phyloP scores from a whole-genome alignment of 257 asterid genomes.

The Solanum dulcamara region DNA sequence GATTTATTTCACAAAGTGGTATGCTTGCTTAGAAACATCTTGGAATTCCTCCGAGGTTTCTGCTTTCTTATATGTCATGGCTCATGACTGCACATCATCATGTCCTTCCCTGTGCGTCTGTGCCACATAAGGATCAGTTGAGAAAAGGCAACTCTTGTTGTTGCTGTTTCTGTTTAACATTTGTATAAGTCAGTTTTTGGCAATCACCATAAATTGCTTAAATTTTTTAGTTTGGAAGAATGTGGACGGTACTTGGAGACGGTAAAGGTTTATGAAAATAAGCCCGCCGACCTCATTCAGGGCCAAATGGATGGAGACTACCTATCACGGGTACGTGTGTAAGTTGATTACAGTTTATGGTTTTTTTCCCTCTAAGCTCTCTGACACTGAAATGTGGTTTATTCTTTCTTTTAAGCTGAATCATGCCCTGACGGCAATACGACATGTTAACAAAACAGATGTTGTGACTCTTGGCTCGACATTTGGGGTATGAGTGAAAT shows the following conservation, averaged over 20 bases:
- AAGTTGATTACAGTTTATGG: not conserved
- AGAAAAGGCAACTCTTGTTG: not conserved
- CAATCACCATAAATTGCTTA: not conserved
- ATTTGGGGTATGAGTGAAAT: constrained; percentile 62
- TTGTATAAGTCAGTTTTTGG: not conserved
- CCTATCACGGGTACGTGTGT: constrained; percentile 56
- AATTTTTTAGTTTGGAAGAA: constrained; percentile 70
- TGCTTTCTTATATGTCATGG: not conserved
- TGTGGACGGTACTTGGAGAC: constrained; percentile 98
- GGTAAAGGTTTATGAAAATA: constrained; percentile 86
- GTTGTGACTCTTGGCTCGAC: constrained; percentile 96
- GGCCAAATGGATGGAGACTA: constrained; percentile 97
- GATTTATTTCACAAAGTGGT: not conserved
- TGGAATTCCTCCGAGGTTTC: not conserved
- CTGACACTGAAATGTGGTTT: constrained; percentile 1
- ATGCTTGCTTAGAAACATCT: not conserved
- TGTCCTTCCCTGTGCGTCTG: not conserved
- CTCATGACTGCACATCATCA: not conserved
- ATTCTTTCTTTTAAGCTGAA: constrained; percentile 35
- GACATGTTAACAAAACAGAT: constrained; percentile 98
- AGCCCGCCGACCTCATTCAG: constrained; percentile 93
- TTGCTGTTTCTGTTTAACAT: not conserved
- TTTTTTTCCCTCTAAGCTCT: not conserved
- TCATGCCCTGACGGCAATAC: constrained; percentile 81
- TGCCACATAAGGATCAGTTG: not conserved